Evolutionary conservation across 306 rosid genomes (phyloP).

Genomic region (Hippophae tibetana): DNA sequence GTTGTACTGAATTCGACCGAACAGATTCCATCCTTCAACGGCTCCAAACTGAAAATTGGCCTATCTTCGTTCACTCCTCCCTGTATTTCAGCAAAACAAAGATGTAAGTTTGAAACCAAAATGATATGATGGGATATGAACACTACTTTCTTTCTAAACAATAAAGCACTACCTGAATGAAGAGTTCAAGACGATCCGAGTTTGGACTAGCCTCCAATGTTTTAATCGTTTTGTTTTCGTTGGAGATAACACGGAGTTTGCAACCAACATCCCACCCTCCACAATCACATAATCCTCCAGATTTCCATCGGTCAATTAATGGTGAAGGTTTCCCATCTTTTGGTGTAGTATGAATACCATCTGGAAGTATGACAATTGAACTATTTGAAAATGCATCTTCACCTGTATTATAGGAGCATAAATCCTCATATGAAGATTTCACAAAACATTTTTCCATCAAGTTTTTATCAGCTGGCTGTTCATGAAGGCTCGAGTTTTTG

Average conservation of each 20-base stretch:
- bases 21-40: constrained; percentile 64
- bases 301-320: constrained; percentile 64
- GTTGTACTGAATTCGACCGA: constrained; percentile 56
- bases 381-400: constrained; percentile 26
- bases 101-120: constrained; percentile 10
- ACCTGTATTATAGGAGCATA: constrained; percentile 29
- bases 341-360: constrained; percentile 67
- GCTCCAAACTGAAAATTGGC: constrained; percentile 50
- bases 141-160: constrained; percentile 4
- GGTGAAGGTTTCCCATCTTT: constrained; percentile 67
- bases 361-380: constrained; percentile 61
- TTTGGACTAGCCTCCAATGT: constrained; percentile 20
- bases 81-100: constrained; percentile 34
- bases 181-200: constrained; percentile 45
- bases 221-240: constrained; percentile 23
- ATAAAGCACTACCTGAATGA: constrained; percentile 43
- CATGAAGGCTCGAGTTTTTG: constrained; percentile 26
- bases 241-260: constrained; percentile 68
- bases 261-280: constrained; percentile 98
- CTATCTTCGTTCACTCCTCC: constrained; percentile 38
- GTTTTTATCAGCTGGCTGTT: constrained; percentile 9
- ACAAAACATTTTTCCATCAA: constrained; percentile 25
- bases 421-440: constrained; percentile 35
- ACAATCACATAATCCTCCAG: constrained; percentile 81
- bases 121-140: background rate